phyloP scores from a whole-genome alignment of 2,329 filamentous ascomycete genomes.

The Claviceps lovelessii region DNA sequence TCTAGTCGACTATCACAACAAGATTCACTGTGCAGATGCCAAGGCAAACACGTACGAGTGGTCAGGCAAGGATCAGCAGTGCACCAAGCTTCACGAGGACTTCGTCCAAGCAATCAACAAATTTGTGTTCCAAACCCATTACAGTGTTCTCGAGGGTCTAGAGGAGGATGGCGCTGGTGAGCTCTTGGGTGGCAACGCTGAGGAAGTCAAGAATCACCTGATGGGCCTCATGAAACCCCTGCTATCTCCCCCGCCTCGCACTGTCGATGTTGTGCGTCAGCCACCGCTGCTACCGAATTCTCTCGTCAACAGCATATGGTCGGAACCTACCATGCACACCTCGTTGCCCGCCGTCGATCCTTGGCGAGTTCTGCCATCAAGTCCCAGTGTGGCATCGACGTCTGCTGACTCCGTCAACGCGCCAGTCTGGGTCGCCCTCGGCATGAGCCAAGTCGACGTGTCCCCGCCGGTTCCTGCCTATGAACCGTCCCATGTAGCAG shows the following conservation, averaged over 20 bases:
- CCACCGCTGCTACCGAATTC: slow-evolving; percentile 77
- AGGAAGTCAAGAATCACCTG: slow-evolving; percentile 83
- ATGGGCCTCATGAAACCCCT: slow-evolving; percentile 76
- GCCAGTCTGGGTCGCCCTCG: slow-evolving; percentile 67
- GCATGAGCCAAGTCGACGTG: slow-evolving; percentile 58
- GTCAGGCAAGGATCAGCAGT: slow-evolving; percentile 89
- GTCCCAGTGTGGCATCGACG: slow-evolving; percentile 58
- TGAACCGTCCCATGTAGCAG: slow-evolving; percentile 49
- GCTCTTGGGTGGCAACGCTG: slow-evolving; percentile 76
- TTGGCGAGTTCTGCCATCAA: slow-evolving; percentile 86
- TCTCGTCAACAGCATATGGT: slow-evolving; percentile 67
- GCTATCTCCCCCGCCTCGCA: slow-evolving; percentile 70
- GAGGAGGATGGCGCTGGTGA: slow-evolving; percentile 95
- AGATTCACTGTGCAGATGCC: slow-evolving; percentile 81
- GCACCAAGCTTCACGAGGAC: slow-evolving; percentile 95
- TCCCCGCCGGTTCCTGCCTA: slow-evolving; percentile 68
- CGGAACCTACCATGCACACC: slow-evolving; percentile 50
- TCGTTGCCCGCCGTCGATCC: slow-evolving; percentile 61
- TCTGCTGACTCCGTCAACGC: slow-evolving; percentile 55
- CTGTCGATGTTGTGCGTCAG: slow-evolving; percentile 79
- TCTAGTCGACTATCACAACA: slow-evolving; percentile 90
- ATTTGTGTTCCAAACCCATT: slow-evolving; percentile 85
- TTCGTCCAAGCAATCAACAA: slow-evolving; percentile 95
- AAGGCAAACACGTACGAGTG: slow-evolving; percentile 84
- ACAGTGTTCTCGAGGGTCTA: slow-evolving; percentile 79